Base-by-base conservation (phyloP, 2,329 filamentous ascomycete species). In the Ramularia endophylla region DNA sequence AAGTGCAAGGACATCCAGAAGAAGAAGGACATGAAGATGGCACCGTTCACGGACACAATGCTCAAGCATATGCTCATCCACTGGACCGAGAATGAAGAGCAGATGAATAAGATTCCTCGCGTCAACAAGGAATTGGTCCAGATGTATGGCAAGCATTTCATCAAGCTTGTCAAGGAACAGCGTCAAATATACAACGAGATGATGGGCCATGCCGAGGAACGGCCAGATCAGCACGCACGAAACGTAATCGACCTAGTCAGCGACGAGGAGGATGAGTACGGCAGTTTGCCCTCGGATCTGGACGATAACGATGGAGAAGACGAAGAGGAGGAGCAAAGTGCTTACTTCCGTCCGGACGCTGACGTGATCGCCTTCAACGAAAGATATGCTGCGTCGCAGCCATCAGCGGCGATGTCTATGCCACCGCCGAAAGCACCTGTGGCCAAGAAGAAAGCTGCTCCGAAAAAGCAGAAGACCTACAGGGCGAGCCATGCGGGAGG, bases 41-140 rank as follows among this genome's bases (percentile, higher is more conserved):
- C 75, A 3, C 71, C 73, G 1, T 92, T 92, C 58, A 80, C 78
- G 0, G 81, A 87, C 46, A 72, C 71, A 16, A 72, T 86, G 11
- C 73, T 88, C 37, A 77, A 81, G 27, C 75, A 83, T 51, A 89
- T 92, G 83, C 81, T 77, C 9, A 77, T 87, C 36, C 64, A 71
- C 25, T 83, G 84, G 70, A 85, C 84, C 1, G 71, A 68, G 6
- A 77, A 70, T 7, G 55, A 78, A 8, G 72, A 76, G 12, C 68
- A 78, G 43, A 84, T 92, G 78, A 66, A 65, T 22, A 62, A 63
- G 7, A 83, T 90, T 36, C 72, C 72, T 0, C 76, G 74, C 8
- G 81, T 89, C 43, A 73, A 82, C 40, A 49, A 59, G 1, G 75
- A 79, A 18, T 82, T 79, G 56, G 81, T 87, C 17, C 58, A 70